Evolutionary conservation across 352 stramenopile genomes (phyloP).

Genomic region (Peronospora belbahrii): DNA sequence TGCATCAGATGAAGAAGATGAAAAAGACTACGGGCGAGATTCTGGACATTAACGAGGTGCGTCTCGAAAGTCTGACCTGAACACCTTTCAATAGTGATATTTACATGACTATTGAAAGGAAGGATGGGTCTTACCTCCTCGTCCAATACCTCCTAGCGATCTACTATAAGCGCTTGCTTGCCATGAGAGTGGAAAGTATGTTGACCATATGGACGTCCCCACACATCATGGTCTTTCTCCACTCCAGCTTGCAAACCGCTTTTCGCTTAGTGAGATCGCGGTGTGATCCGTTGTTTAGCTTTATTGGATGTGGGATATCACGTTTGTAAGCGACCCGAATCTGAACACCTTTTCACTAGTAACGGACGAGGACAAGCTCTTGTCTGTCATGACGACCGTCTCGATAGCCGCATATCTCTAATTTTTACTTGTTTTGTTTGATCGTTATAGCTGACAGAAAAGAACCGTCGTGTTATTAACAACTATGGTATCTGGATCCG

Average conservation of each 20-base stretch:
- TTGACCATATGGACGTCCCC: slow-evolving; percentile 1
- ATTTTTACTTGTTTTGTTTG: slow-evolving; percentile 13
- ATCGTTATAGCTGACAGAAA: slow-evolving; percentile 89
- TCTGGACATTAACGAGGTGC: slow-evolving; percentile 96
- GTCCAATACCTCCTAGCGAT: slow-evolving; percentile 46
- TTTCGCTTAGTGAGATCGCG: slow-evolving; percentile 51
- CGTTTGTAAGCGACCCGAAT: slow-evolving; percentile 22
- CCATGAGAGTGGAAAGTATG: slow-evolving; percentile 61
- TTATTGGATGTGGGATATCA: slow-evolving; percentile 22
- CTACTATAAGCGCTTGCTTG: slow-evolving; percentile 68
- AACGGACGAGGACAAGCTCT: slow-evolving; percentile 1
- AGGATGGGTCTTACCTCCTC: background rate
- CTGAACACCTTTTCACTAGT: slow-evolving; percentile 18
- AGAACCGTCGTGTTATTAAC: slow-evolving; percentile 97
- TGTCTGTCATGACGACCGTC: background rate
- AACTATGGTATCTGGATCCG: slow-evolving; percentile 99
- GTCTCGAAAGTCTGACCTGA: slow-evolving; percentile 21
- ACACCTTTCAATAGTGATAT: slow-evolving; percentile 8
- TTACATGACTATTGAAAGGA: slow-evolving; percentile 10
- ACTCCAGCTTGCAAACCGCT: slow-evolving; percentile 86
- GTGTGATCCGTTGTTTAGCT: slow-evolving; percentile 74
- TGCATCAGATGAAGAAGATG: slow-evolving; percentile 99
- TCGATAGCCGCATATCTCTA: background rate
- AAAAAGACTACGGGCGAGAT: slow-evolving; percentile 99
- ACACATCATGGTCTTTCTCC: slow-evolving; percentile 24